A percentile compares a stretch with the other conserved stretches of the same genome.
phyloP scores from a whole-genome alignment of 2,329 filamentous ascomycete species.

The Aschersonia sp. region DNA sequence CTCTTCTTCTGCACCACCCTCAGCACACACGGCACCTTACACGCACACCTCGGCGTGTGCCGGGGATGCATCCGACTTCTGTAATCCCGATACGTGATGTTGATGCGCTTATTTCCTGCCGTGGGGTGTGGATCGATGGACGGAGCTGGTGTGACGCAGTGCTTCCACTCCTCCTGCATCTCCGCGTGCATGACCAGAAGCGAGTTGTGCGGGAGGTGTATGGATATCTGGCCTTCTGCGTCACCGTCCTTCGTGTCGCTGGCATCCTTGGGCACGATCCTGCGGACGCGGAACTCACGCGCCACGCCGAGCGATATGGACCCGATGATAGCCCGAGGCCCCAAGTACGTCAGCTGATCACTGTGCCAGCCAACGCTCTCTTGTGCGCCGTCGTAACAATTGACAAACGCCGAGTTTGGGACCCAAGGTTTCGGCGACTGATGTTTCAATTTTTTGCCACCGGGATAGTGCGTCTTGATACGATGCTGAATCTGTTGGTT shows the following conservation, averaged over 20 bases:
- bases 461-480: slow-evolving; percentile 53
- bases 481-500: slow-evolving; percentile 63
- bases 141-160: slow-evolving; percentile 61
- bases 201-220: slow-evolving; percentile 89
- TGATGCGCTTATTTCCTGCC: slow-evolving; percentile 68
- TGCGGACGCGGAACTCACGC: slow-evolving; percentile 81
- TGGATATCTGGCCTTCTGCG: slow-evolving; percentile 71
- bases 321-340: slow-evolving; percentile 77
- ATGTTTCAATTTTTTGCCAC: slow-evolving; percentile 58
- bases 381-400: slow-evolving; percentile 73
- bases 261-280: slow-evolving; percentile 52
- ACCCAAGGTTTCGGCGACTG: slow-evolving; percentile 63
- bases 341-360: slow-evolving; percentile 86
- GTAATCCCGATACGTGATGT: slow-evolving; percentile 89
- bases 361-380: slow-evolving; percentile 86
- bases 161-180: slow-evolving; percentile 97
- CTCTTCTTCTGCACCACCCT: slow-evolving; percentile 68
- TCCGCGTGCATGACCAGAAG: slow-evolving; percentile 92
- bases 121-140: slow-evolving; percentile 77
- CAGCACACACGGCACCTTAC: slow-evolving; percentile 52
- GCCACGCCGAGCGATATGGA: slow-evolving; percentile 82
- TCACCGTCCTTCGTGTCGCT: slow-evolving; percentile 13
- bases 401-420: slow-evolving; percentile 87
- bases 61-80: slow-evolving; percentile 61
- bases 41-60: slow-evolving; percentile 65